Percentiles rank a stretch among this genome's conserved stretches.
Evolutionary conservation across 2,329 filamentous ascomycete genomes (phyloP).

Genomic region (Fusarium kyushuense): DNA sequence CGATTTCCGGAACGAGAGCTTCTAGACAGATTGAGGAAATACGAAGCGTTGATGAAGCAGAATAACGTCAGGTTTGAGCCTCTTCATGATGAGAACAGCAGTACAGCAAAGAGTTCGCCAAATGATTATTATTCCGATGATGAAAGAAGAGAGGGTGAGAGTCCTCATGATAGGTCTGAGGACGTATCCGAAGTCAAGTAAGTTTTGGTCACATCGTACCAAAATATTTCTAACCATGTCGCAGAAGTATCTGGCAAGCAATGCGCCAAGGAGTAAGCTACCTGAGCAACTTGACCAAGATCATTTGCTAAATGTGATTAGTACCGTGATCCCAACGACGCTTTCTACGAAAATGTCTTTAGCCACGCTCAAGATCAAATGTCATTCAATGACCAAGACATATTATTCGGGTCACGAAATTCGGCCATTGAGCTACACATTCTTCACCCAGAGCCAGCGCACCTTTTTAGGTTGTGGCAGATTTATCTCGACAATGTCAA

Average conservation of each 20-base stretch:
- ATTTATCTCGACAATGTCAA: slow-evolving; percentile 69
- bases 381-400: slow-evolving; percentile 57
- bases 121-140: slow-evolving; percentile 17
- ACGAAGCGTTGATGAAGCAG: slow-evolving; percentile 67
- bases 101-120: background rate
- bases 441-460: slow-evolving; percentile 62
- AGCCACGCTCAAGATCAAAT: slow-evolving; percentile 61
- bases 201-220: too few species aligned
- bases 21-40: slow-evolving; percentile 66
- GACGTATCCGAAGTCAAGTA: slow-evolving; percentile 32
- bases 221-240: background rate
- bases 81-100: slow-evolving; percentile 44
- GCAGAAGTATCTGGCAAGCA: slow-evolving; percentile 18
- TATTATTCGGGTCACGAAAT: slow-evolving; percentile 64
- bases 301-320: too few species aligned
- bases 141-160: slow-evolving; percentile 11
- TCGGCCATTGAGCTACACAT: slow-evolving; percentile 58
- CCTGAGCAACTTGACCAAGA: too few species aligned
- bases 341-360: slow-evolving; percentile 48
- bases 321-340: slow-evolving; percentile 9
- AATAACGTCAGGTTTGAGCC: slow-evolving; percentile 68
- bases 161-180: background rate
- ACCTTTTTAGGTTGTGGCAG: slow-evolving; percentile 67
- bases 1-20: slow-evolving; percentile 69
- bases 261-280: slow-evolving; percentile 22